Evolutionary conservation across 345 rosid species (phyloP), one percentile per base, ranked within the genome.

Genomic region (Citrus cavaleriei): DNA sequence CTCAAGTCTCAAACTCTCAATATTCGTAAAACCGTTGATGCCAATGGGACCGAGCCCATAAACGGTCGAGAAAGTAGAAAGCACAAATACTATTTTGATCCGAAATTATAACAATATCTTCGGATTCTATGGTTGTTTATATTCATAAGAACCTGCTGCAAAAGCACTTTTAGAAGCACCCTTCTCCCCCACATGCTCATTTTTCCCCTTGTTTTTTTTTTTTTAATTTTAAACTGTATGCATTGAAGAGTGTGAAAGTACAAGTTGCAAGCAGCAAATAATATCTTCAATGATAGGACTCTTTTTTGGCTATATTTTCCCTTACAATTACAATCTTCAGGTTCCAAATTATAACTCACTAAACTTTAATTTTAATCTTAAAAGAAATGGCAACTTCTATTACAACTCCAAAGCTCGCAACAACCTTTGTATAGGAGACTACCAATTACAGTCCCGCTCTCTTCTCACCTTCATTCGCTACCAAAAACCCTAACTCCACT

Each of bases 351-450:
- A 46, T 35, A n/a, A 27, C 9, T 34, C 21, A 12, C 16, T 4
- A 24, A 34, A 10, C 3, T 40, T 32, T 63, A 13, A 68, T 40
- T 13, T 40, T 35, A 35, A 35, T 35, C 37, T 35, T 37, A 12
- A 4, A 25, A 6, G 1, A 16, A 51, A 87, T 88, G 92, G 91
- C 89, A 10, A 60, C 86, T 10, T 79, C 86, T 70, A 78, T 85
- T 12, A 68, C 95, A 28, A 81, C 96, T 30, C 93, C 98, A 8
- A 90, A 85, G 84, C 91, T 95, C 5, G 74, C 92, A 5, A 76
- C 88, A 40, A 67, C 86, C 69, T 59, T 86, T 60, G 37, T 82
- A 84, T 83, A 81, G 70, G 55, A 90, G 76, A 27, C 81, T 90
- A 57, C 89, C 88, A 3, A 40, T 75, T 73, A 18, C 88, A 1